A percentile compares a stretch with the other conserved stretches of the same genome.
Conservation (phyloP, 306 rosid species). For the Fragaria ananassa region DNA sequence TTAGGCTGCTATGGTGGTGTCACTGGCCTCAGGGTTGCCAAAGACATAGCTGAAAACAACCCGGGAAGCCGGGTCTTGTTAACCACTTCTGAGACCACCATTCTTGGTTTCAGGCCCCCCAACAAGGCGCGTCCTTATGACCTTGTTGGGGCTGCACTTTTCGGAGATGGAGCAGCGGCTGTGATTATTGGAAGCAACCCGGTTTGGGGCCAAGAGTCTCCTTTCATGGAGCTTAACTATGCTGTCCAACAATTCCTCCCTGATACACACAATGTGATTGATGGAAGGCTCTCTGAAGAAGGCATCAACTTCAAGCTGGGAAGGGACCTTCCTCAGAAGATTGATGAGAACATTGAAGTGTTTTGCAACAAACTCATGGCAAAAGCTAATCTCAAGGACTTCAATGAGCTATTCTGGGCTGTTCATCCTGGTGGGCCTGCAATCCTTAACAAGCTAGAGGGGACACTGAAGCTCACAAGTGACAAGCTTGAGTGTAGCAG, state of each 20-base stretch:
- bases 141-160: conserved; percentile 97
- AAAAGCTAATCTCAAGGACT: conserved; percentile 38
- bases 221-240: conserved; percentile 80
- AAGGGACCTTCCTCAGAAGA: conserved; percentile 86
- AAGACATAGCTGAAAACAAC: conserved; percentile 96
- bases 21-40: conserved; percentile 85
- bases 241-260: conserved; percentile 85
- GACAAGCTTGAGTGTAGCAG: conserved; percentile 78
- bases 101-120: conserved; percentile 87
- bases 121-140: conserved; percentile 81
- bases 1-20: conserved; percentile 95
- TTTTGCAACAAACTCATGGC: conserved; percentile 70
- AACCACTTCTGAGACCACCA: conserved; percentile 88
- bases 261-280: conserved; percentile 65
- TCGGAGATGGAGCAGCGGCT: conserved; percentile 93
- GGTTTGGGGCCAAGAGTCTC: conserved; percentile 39
- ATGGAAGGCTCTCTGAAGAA: conserved; percentile 74
- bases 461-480: conserved; percentile 40
- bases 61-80: conserved; percentile 71
- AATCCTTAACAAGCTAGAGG: conserved; percentile 71
- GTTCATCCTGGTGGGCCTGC: conserved; percentile 98
- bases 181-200: conserved; percentile 77
- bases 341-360: conserved; percentile 81
- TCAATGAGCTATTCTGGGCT: conserved; percentile 86
- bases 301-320: conserved; percentile 92